A percentile compares a stretch with the other conserved stretches of the same genome.
Evolutionary conservation across 2,329 filamentous ascomycete species (phyloP).

Genomic region (Fusarium pseudonygamai): DNA sequence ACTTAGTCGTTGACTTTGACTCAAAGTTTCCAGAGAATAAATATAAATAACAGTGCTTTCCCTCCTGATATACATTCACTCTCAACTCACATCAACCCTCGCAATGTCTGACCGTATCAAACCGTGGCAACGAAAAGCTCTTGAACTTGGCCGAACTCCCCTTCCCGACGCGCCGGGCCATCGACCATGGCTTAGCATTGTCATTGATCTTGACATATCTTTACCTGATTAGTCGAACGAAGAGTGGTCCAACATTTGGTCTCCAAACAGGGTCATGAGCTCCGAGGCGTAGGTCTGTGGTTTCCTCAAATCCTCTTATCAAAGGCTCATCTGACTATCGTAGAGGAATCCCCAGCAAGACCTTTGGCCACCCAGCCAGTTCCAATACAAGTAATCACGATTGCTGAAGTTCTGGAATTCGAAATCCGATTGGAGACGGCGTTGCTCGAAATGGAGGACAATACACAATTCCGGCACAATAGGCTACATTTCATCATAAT

Average conservation of each 20-base stretch:
- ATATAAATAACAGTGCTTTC: background rate
- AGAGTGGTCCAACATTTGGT: background rate
- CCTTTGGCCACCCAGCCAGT: background rate
- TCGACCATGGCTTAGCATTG: background rate
- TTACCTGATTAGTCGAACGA: background rate
- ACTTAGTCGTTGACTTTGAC: background rate
- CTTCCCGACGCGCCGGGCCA: background rate
- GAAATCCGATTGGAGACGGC: background rate
- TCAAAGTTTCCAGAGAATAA: background rate
- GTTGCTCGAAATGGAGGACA: background rate
- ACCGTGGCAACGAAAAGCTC: background rate
- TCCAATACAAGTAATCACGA: fast-evolving
- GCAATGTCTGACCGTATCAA: background rate
- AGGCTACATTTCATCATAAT: background rate
- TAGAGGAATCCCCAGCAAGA: background rate
- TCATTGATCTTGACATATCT: background rate
- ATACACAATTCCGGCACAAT: background rate
- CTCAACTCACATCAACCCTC: background rate
- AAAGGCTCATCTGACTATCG: background rate
- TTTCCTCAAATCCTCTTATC: background rate
- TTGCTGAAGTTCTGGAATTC: background rate
- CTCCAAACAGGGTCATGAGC: background rate
- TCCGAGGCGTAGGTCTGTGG: background rate
- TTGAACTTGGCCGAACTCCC: background rate
- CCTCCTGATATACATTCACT: too few relatives aligned